Percentiles rank a stretch among this genome's conserved stretches.
Conservation (phyloP, 805 yeast species). For the Candida qinlingensis region DNA sequence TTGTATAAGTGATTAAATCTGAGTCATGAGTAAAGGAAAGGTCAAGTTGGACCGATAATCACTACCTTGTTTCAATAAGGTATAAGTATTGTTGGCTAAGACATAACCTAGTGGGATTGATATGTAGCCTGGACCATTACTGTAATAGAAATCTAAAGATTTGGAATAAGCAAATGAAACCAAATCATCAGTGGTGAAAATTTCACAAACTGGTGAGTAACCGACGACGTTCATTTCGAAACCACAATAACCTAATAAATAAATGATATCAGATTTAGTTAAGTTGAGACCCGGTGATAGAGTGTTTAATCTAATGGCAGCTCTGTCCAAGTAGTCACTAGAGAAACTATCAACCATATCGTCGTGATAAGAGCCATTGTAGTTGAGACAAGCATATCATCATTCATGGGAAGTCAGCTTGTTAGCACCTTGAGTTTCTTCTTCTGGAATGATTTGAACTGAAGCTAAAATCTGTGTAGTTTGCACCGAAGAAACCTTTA, state of each 20-base stretch:
- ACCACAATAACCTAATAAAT: conserved; percentile 61
- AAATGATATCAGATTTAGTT: conserved; percentile 45
- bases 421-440: conserved; percentile 41
- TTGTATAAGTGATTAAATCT: conserved; percentile 52
- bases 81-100: conserved; percentile 45
- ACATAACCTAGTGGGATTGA: conserved; percentile 59
- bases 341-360: conserved; percentile 18
- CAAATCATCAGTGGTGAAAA: conserved; percentile 66
- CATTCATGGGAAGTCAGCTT: conserved; percentile 43
- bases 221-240: conserved; percentile 72
- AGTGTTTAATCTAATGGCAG: conserved; percentile 51
- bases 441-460: conserved; percentile 36
- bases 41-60: conserved; percentile 52
- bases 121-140: conserved; percentile 57
- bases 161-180: conserved; percentile 53
- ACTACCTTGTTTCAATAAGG: conserved; percentile 41
- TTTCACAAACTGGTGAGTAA: conserved; percentile 56
- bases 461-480: conserved; percentile 28
- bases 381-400: conserved; percentile 39
- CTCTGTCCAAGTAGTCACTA: conserved; percentile 39
- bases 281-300: conserved; percentile 52
- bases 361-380: conserved; percentile 22
- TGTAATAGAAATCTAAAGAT: conserved; percentile 57
- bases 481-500: conserved; percentile 44
- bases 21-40: conserved; percentile 76